phyloP scores from a whole-genome alignment of 2,329 filamentous ascomycete genomes.

The Colletotrichum liriopes region DNA sequence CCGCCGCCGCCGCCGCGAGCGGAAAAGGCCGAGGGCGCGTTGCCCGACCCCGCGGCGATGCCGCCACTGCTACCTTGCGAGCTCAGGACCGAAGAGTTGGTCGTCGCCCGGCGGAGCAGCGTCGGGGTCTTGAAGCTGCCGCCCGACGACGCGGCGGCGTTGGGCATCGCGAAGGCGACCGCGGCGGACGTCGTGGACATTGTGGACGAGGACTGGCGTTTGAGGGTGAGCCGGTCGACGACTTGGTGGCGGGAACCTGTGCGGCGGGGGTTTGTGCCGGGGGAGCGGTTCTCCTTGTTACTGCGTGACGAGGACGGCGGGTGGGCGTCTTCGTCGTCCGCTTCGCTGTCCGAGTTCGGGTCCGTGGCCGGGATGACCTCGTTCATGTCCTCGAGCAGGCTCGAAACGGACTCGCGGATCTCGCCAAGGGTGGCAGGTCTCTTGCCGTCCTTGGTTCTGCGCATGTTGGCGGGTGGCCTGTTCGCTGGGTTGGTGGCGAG shows the following conservation, averaged over 20 bases:
- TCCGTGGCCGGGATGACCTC: slow-evolving; percentile 65
- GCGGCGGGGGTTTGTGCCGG: slow-evolving; percentile 54
- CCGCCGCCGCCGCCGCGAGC: slow-evolving; percentile 26
- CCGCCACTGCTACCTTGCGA: slow-evolving; percentile 44
- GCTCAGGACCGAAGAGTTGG: slow-evolving; percentile 69
- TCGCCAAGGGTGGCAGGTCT: slow-evolving; percentile 84
- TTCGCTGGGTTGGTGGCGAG: slow-evolving; percentile 58
- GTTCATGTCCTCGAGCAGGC: slow-evolving; percentile 81
- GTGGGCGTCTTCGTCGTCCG: slow-evolving; percentile 62
- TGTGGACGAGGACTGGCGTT: slow-evolving; percentile 66
- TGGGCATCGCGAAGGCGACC: slow-evolving; percentile 68
- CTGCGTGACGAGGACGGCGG: slow-evolving; percentile 46
- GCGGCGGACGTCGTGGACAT: slow-evolving; percentile 53
- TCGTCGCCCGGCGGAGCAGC: slow-evolving; percentile 81
- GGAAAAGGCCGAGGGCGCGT: slow-evolving; percentile 16
- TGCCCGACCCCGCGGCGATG: slow-evolving; percentile 23
- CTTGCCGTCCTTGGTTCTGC: slow-evolving; percentile 73
- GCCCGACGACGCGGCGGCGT: slow-evolving; percentile 55
- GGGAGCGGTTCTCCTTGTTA: slow-evolving; percentile 66
- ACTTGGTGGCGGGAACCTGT: slow-evolving; percentile 59
- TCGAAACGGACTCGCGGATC: slow-evolving; percentile 86
- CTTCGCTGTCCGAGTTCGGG: slow-evolving; percentile 67
- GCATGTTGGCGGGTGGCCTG: slow-evolving; percentile 72
- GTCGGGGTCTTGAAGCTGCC: slow-evolving; percentile 77
- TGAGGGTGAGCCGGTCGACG: slow-evolving; percentile 82